Percentiles rank a stretch among this genome's conserved stretches.
Evolutionary conservation across 306 rosid species (phyloP).

Genomic region (Sindora glabra): DNA sequence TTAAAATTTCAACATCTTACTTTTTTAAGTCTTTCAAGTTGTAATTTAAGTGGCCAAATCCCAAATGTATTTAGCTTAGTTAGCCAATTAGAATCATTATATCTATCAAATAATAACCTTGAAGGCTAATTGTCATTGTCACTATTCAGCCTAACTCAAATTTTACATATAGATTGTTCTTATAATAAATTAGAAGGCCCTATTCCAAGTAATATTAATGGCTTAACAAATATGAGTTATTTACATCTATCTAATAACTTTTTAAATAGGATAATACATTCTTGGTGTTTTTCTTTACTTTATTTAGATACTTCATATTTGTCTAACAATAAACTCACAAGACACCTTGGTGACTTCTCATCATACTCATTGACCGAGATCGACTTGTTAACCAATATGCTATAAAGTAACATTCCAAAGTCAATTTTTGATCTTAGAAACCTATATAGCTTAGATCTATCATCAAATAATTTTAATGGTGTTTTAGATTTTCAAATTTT

Average conservation of each 20-base stretch:
- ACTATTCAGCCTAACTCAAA: too few species aligned
- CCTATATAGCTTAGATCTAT: not conserved
- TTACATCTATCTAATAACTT: not conserved
- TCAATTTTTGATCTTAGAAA: conserved; percentile 1
- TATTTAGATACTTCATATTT: not conserved
- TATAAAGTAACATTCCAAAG: too few species aligned
- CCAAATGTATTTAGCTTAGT: too few species aligned
- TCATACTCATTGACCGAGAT: too few species aligned
- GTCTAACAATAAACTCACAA: not conserved
- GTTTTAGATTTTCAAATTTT: not conserved
- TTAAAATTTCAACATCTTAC: too few species aligned
- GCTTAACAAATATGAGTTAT: not conserved
- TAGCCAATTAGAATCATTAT: not conserved
- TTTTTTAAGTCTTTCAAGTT: too few species aligned
- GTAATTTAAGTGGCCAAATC: too few species aligned
- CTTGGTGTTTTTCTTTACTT: not conserved
- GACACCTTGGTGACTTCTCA: not conserved
- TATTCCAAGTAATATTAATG: not conserved
- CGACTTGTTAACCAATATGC: too few species aligned
- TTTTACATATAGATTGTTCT: too few species aligned
- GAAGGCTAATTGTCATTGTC: too few species aligned
- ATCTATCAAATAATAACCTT: not conserved
- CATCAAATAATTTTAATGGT: conserved; percentile 15
- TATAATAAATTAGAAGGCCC: too few species aligned
- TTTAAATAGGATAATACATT: conserved; percentile 14